Base-by-base conservation (phyloP, 495 filamentous ascomycete genomes). In the Hyaloscypha variabilis region DNA sequence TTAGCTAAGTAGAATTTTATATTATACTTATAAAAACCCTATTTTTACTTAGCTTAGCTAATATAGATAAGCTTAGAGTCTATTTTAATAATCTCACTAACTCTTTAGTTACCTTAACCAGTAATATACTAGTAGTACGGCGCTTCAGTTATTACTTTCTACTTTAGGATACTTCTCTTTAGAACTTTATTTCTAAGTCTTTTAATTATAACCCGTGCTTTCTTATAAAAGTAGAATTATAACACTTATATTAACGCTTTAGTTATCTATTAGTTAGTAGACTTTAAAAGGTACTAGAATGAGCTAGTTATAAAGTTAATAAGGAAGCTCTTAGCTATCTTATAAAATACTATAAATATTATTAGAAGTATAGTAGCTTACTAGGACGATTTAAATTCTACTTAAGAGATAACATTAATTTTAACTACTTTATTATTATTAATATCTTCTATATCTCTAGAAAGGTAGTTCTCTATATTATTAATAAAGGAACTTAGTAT, bases 401-500 rank as follows among this genome's bases (percentile, higher is more conserved):
- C 24, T 21, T 71, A 19, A 54, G 60, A 28, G 34, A 69, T 30
- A 54, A 71, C 25, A 50, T 66, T 21, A 60, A 66, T 23, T 71
- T 71, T 60, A 71, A 71, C 29, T 66, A 64, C 46, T 58, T 29
- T 26, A 61, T 71, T 26, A 60, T 66, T 28, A 46, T 69, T 14
- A 51, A 71, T 34, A 58, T 71, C 24, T 62, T 71, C 6, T 67
- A 71, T 55, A 42, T 71, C 8, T 34, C 65, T 24, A 53, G 49
- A 28, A 52, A 50, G 17, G 58, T 53, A 6, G n/a, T 71, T 0
- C 36, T 71, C 11, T 31, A 71, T 29, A 60, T 65, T 11, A 46
- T 68, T 17, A 39, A 67, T 30, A 25, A 46, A 51, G 23, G n/a
- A n/a, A n/a, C n/a, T 13, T 23, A 14, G 2, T 72, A 65, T 36